Base-by-base conservation (phyloP, 345 rosid species). In the Adansonia digitata region DNA sequence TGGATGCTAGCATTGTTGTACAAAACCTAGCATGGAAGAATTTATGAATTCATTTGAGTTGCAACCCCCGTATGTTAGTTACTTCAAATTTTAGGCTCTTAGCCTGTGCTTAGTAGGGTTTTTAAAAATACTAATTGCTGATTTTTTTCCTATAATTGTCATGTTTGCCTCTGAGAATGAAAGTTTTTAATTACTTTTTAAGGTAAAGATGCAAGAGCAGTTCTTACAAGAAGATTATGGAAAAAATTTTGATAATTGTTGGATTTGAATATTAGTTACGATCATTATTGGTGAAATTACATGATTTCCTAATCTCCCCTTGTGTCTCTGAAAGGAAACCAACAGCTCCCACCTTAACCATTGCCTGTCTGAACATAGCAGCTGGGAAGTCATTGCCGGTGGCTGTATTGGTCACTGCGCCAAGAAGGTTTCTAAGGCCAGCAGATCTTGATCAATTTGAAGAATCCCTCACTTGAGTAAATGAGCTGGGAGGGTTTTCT, bases 221-320 rank as follows among this genome's bases (percentile, higher is more conserved):
- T n/a, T n/a, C n/a, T n/a, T n/a, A n/a, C n/a, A n/a, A n/a, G n/a
- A n/a, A n/a, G n/a, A n/a, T n/a, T n/a, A n/a, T n/a, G n/a, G n/a
- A n/a, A n/a, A n/a, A n/a, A n/a, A n/a, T n/a, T n/a, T n/a, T n/a
- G n/a, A n/a, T n/a, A n/a, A n/a, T n/a, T n/a, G n/a, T n/a, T n/a
- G n/a, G n/a, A n/a, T n/a, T n/a, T n/a, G n/a, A n/a, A n/a, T n/a
- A n/a, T n/a, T n/a, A n/a, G n/a, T n/a, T n/a, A n/a, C n/a, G n/a
- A n/a, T n/a, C n/a, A n/a, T n/a, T n/a, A n/a, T n/a, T n/a, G n/a
- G n/a, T n/a, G n/a, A 77, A 74, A 20, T 83, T 68, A 53, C 96
- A 91, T 3, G 83, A 77, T 69, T 18, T 77, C 81, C 92, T 85
- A 3, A 91, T 82, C 87, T 89, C 86, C 20, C 85, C 85, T 10